phyloP scores from a whole-genome alignment of 768 basidiomycete species.

The Leccinum truebloodii region DNA sequence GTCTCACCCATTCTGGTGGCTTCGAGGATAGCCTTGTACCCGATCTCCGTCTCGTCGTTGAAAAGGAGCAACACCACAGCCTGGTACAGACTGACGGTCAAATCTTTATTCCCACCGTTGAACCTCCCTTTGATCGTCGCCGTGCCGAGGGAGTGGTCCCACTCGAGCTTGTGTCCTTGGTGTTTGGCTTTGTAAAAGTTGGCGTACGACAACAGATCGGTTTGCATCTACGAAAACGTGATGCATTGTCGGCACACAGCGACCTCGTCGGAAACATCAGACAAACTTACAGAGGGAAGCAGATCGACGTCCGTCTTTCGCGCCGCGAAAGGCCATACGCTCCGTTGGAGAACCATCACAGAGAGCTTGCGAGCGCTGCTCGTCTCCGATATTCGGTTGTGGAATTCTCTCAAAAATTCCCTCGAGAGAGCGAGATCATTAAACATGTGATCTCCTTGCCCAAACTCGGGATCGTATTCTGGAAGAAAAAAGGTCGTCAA shows the following conservation, averaged over 20 bases:
- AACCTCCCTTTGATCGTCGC: conserved; percentile 76
- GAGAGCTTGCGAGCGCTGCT: conserved; percentile 52
- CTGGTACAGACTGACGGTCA: conserved; percentile 90
- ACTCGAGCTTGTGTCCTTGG: conserved; percentile 71
- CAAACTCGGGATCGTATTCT: conserved; percentile 97
- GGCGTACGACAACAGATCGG: conserved; percentile 60
- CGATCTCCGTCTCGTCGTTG: conserved; percentile 63
- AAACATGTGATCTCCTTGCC: conserved; percentile 94
- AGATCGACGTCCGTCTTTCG: conserved; percentile 53
- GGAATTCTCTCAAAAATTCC: conserved; percentile 70
- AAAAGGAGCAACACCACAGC: conserved; percentile 84
- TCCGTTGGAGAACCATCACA: conserved; percentile 84
- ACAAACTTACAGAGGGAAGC: conserved; percentile 48
- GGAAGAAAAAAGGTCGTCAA: conserved; percentile 21
- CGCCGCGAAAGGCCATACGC: conserved; percentile 81
- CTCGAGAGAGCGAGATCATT: conserved; percentile 80
- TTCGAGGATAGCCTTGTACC: conserved; percentile 66
- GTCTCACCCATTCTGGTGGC: conserved; percentile 71
- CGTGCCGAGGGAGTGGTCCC: conserved; percentile 87
- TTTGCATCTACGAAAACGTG: conserved; percentile 60
- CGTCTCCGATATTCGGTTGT: conserved; percentile 42
- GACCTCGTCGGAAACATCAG: neutral
- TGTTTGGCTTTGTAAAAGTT: conserved; percentile 81
- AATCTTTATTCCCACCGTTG: conserved; percentile 70
- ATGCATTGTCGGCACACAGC: conserved; percentile 11